Conservation (phyloP, 192 early-diverging fungal genomes). For the Backusella westeae region DNA sequence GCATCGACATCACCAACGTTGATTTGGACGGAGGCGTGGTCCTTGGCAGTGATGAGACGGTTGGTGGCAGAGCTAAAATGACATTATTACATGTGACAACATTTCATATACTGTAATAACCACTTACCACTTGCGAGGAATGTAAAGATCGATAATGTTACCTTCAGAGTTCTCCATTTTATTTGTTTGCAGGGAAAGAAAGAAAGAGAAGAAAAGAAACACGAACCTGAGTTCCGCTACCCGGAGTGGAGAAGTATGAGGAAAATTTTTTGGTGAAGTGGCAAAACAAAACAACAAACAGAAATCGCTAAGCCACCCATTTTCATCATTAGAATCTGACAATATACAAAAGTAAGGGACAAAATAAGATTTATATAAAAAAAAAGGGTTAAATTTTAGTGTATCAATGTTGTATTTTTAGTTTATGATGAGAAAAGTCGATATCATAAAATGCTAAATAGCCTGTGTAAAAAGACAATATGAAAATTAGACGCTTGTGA, state of each 20-base stretch:
- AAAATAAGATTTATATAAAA: too few species aligned
- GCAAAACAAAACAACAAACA: not conserved
- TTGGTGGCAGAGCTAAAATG: slow-evolving; percentile 88
- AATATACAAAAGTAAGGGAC: too few species aligned
- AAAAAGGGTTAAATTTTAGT: not conserved
- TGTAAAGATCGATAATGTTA: slow-evolving; percentile 80
- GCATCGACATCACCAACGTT: slow-evolving; percentile 94
- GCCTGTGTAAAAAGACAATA: not conserved
- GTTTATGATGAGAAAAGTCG: too few species aligned
- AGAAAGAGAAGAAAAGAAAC: slow-evolving; percentile 7
- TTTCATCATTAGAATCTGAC: not conserved
- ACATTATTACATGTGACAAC: not conserved
- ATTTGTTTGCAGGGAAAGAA: slow-evolving; percentile 18
- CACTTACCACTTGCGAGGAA: slow-evolving; percentile 91
- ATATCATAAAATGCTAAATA: too few species aligned
- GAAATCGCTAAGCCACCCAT: not conserved
- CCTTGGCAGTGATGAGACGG: slow-evolving; percentile 97
- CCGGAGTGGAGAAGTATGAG: not conserved
- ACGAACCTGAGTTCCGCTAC: not conserved
- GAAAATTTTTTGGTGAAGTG: not conserved
- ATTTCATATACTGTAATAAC: not conserved
- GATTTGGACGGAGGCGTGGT: slow-evolving; percentile 98
- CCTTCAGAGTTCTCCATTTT: slow-evolving; percentile 53
- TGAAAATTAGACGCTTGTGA: not conserved
- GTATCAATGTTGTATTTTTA: not conserved